A percentile compares a stretch with the other conserved stretches of the same genome.
phyloP scores from a whole-genome alignment of 208 protist genomes.

The Trypanosoma brucei region DNA sequence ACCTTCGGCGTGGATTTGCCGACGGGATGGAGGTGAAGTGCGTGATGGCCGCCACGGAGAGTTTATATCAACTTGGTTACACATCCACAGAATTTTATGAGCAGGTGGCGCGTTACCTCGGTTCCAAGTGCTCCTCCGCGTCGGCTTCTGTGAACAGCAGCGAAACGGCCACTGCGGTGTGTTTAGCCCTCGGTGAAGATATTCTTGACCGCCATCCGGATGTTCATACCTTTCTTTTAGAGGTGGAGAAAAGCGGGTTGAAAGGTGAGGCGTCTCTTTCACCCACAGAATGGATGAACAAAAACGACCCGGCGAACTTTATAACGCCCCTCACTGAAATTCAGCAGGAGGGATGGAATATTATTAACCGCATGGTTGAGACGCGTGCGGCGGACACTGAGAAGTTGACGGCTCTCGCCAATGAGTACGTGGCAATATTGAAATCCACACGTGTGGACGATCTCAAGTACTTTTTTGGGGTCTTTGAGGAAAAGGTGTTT shows the following conservation, averaged over 20 bases:
- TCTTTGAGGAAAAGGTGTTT: conserved; percentile 81
- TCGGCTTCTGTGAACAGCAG: conserved; percentile 29
- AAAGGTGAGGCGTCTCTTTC: conserved; percentile 37
- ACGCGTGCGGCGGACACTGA: conserved; percentile 52
- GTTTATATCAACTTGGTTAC: conserved; percentile 50
- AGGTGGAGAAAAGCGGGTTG: conserved; percentile 30
- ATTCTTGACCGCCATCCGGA: conserved; percentile 39
- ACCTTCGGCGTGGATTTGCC: conserved; percentile 34
- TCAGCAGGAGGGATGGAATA: conserved; percentile 57
- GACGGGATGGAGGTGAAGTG: conserved; percentile 45
- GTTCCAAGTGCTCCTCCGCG: conserved; percentile 20
- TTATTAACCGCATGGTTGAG: conserved; percentile 65
- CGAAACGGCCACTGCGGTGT: conserved; percentile 38
- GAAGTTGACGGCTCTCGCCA: conserved; percentile 35
- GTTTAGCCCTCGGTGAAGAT: conserved; percentile 43
- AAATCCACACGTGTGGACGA: conserved; percentile 69
- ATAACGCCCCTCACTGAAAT: conserved; percentile 45
- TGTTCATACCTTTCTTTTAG: conserved; percentile 43
- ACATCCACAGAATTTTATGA: conserved; percentile 37
- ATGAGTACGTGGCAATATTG: conserved; percentile 54
- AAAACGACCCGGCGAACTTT: conserved; percentile 65
- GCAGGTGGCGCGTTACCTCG: conserved; percentile 48
- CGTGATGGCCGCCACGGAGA: conserved; percentile 38
- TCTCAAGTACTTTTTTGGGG: conserved; percentile 80
- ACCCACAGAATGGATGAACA: conserved; percentile 72